Conservation (phyloP, 352 stramenopile species). For the Globisporangium paddicum region DNA sequence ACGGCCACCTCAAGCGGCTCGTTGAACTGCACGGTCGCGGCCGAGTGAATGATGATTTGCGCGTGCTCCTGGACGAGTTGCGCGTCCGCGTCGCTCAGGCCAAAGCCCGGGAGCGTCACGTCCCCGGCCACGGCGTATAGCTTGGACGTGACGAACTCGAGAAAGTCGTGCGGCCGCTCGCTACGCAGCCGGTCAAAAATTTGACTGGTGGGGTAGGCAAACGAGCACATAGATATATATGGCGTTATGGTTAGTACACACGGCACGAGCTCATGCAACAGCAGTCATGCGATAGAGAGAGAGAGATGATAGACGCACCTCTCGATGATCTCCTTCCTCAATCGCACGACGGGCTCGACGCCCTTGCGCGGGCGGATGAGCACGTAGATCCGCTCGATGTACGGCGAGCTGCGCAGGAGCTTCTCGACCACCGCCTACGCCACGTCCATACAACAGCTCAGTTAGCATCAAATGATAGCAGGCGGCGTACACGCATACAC, state of each 20-base stretch:
- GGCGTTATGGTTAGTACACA: not conserved
- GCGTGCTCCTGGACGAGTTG: slow-evolving; percentile 30
- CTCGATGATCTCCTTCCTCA: slow-evolving; percentile 74
- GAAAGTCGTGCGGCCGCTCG: slow-evolving; percentile 42
- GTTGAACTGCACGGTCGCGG: slow-evolving; percentile 83
- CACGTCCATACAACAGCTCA: not conserved
- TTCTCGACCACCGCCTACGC: slow-evolving; percentile 75
- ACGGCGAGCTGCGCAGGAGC: slow-evolving; percentile 56
- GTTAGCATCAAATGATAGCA: slow-evolving; percentile 1
- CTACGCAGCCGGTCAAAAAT: slow-evolving; percentile 69
- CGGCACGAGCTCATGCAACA: not conserved
- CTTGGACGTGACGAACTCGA: slow-evolving; percentile 46
- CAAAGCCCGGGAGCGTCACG: slow-evolving; percentile 60
- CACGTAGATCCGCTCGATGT: slow-evolving; percentile 65
- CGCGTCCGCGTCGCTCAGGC: slow-evolving; percentile 43
- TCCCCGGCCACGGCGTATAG: slow-evolving; percentile 62
- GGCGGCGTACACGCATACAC: too few relatives aligned
- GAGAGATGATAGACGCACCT: slow-evolving; percentile 16
- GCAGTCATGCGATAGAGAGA: not conserved
- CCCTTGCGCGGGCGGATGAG: slow-evolving; percentile 79
- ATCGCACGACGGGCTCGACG: slow-evolving; percentile 34
- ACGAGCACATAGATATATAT: not conserved
- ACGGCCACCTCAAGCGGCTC: slow-evolving; percentile 83
- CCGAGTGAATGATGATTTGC: slow-evolving; percentile 83
- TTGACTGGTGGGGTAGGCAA: slow-evolving; percentile 20